Base-by-base conservation (phyloP, 371 early-diverging fungal genomes). In the Actinomucor elegans region DNA sequence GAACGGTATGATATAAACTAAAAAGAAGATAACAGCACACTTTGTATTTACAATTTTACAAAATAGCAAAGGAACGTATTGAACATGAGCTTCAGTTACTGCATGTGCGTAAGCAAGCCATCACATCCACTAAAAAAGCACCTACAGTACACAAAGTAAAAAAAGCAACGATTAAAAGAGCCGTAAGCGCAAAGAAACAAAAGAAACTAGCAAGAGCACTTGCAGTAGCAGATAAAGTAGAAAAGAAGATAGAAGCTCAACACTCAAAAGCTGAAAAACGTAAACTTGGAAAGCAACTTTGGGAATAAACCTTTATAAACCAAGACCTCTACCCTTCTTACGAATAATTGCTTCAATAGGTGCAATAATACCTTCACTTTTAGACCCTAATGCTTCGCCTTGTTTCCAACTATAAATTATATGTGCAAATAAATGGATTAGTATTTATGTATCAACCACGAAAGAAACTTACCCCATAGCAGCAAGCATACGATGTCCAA, bases 301-400 rank as follows among this genome's bases (percentile, higher is more conserved):
- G 59, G 60, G 56, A 56, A 32, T 54, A 53, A 38, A 24, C 14
- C 32, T 34, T 69, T 73, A 85, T 29, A 83, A 67, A n/a, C 90
- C 93, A 15, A 96, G 83, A 48, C 96, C 95, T 59, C 73, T 66
- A 26, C 85, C 76, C 34, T 83, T 79, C 32, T 81, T 85, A 10
- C 95, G 88, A 33, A 93, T 65, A 49, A 93, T 76, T 14, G 90
- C 94, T 40, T 94, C 90, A 44, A 96, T 89, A 0, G 96, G 95
- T 24, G 81, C 83, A 2, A 85, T 72, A 29, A 94, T 92, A 49
- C 97, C 97, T 15, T 72, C 78, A 12, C 86, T 88, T 6, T 81
- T 78, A 38, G 77, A 73, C 10, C 97, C 97, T 20, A 96, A 75
- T 17, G 91, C 89, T 54, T 86, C 74, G 15, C 96, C 96, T 36